Evolutionary conservation across 2,329 filamentous ascomycete species (phyloP), one percentile per base, ranked within the genome.

Genomic region (Cladophialophora carrionii): DNA sequence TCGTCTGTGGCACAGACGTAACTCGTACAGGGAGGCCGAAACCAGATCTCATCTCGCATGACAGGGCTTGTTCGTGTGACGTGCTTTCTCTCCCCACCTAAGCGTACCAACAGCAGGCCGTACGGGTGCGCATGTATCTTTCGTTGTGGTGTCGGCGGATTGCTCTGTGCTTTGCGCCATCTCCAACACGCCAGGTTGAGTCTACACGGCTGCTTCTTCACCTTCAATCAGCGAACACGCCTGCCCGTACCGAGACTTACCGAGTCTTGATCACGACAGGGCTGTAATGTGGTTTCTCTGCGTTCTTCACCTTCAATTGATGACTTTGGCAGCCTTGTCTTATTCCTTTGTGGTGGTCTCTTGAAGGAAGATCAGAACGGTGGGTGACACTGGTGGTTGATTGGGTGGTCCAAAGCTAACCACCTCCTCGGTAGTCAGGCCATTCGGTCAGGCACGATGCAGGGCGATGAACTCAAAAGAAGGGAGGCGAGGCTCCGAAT

Each of bases 1-100:
- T 49, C 31, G 51, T 53, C 8, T 53, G 26, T 24, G 26, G 26
- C 51, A 32, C 43, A 59, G 24, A 51, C 24, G 9, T 32, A 2
- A 14, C 26, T n/a, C n/a, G n/a, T n/a, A n/a, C n/a, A 31, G 29
- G 20, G 31, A 53, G 51, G 51, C 51, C 31, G 52, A 54, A 22
- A 17, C 52, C 24, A 34, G 29, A 29, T 34, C 52, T 29, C 24
- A 34, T n/a, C n/a, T 17, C 24, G 9, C 46, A 17, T 37, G 31
- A 24, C 57, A 51, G 46, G 43, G 4, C 43, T 52, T 17, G 43
- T 46, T 60, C 43, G 48, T 41, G 29, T 58, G 57, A 52, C 57
- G 46, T 60, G 43, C 57, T 37, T 37, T 2, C n/a, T 22, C 48
- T 51, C 48, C 22, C n/a, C n/a, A n/a, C n/a, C 1, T 51, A 3